A percentile compares a stretch with the other conserved stretches of the same genome.
phyloP scores from a whole-genome alignment of 495 filamentous ascomycete species.

The Xylaria venustula region DNA sequence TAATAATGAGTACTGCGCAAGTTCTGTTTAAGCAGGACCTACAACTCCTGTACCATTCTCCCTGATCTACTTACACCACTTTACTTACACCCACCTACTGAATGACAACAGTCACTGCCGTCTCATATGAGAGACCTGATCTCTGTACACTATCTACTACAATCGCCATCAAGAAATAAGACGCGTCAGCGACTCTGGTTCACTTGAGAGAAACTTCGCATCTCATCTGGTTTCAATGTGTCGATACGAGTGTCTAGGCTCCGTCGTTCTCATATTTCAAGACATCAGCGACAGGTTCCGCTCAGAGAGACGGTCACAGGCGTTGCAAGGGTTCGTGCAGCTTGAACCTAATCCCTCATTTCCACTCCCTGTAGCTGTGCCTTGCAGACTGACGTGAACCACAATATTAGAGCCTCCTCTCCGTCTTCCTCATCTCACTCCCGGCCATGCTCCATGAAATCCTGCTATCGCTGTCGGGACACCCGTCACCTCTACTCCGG shows the following conservation, averaged over 20 bases:
- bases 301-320: constrained; percentile 28
- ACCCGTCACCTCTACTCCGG: constrained; percentile 81
- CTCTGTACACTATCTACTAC: not conserved
- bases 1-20: not conserved
- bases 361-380: not conserved
- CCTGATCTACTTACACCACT: not conserved
- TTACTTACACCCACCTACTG: not conserved
- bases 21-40: not conserved
- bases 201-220: not conserved
- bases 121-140: not conserved
- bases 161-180: not conserved
- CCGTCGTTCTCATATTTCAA: constrained; percentile 45
- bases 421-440: not conserved
- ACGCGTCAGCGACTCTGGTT: too few relatives aligned
- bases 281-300: constrained; percentile 36
- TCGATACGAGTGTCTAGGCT: constrained; percentile 50
- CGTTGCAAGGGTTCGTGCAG: constrained; percentile 28
- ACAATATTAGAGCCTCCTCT: not conserved
- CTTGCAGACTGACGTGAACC: constrained; percentile 3
- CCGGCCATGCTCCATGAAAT: constrained; percentile 91
- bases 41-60: not conserved
- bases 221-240: constrained; percentile 32
- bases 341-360: too few relatives aligned
- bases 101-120: not conserved
- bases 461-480: constrained; percentile 88